These are phyloP conservation scores for Paspalum vaginatum DNA, from an alignment of 176 grass and related monocot species.

Conservation along the genomic window DNA sequence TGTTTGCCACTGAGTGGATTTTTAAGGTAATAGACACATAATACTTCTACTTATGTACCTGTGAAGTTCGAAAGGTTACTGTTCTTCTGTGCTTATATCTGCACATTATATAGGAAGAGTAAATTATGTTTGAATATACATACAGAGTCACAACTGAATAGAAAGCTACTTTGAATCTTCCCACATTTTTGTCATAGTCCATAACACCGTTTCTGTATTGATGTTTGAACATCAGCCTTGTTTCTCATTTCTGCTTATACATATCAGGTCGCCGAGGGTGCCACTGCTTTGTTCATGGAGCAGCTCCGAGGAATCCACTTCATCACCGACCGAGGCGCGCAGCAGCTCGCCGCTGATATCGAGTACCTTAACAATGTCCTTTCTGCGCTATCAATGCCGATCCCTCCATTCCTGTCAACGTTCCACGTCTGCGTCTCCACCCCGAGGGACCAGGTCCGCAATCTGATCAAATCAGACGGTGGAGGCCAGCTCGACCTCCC, in stretches of 20 bases:
- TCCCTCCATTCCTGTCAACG: conserved; percentile 78
- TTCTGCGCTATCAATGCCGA: conserved; percentile 84
- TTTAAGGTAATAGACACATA: conserved; percentile 64
- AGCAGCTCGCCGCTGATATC: conserved; percentile 85
- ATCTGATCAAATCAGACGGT: conserved; percentile 63
- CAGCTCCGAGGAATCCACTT: conserved; percentile 89
- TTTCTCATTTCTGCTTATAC: conserved; percentile 10
- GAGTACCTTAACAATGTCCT: conserved; percentile 96
- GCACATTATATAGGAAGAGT: not conserved
- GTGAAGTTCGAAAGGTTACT: not conserved
- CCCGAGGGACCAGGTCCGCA: conserved; percentile 72
- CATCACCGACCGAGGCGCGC: conserved; percentile 77
- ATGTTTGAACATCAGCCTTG: not conserved
- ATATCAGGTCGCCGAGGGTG: conserved; percentile 81
- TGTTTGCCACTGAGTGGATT: conserved; percentile 98
- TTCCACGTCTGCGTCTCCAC: conserved; percentile 76
- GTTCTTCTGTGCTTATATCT: not conserved
- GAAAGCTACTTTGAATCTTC: not conserved
- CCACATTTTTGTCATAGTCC: not conserved
- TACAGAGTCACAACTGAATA: not conserved
- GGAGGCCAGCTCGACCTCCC: conserved; percentile 77
- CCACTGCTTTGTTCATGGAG: conserved; percentile 91
- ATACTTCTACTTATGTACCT: not conserved
- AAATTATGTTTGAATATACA: not conserved
- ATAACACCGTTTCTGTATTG: not conserved